Percentiles rank a stretch among this genome's conserved stretches.
Conservation (phyloP, 2,329 filamentous ascomycete species). For the Fusarium tjaetaba region DNA sequence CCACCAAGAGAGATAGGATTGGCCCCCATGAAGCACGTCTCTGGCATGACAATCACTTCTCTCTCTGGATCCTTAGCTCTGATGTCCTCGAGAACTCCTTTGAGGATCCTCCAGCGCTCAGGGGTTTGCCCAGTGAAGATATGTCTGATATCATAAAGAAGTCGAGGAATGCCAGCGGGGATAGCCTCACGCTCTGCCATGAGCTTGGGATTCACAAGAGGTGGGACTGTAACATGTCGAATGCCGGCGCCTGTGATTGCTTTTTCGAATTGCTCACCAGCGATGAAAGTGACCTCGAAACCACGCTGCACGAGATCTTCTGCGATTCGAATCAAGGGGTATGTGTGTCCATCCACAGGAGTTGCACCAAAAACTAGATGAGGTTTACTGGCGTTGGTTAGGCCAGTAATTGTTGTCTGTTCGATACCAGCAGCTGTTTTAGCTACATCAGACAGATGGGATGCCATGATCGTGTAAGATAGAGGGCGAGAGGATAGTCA, state of each 20-base stretch:
- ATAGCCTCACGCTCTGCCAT: constrained; percentile 23
- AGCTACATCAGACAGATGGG: neutral
- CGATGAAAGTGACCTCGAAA: constrained; percentile 56
- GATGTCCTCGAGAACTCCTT: constrained; percentile 49
- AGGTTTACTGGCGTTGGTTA: constrained; percentile 34
- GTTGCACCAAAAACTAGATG: constrained; percentile 45
- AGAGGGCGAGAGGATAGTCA: neutral
- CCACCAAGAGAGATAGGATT: constrained; percentile 52
- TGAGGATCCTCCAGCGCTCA: constrained; percentile 46
- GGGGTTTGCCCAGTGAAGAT: constrained; percentile 44
- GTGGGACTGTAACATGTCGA: constrained; percentile 44
- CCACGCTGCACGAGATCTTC: constrained; percentile 51
- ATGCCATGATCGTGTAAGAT: neutral
- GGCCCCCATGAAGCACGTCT: constrained; percentile 51
- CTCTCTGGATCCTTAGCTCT: constrained; percentile 46
- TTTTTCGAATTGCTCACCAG: constrained; percentile 49
- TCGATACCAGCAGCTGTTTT: constrained; percentile 7
- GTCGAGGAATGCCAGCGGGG: constrained; percentile 38
- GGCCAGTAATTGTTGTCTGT: neutral
- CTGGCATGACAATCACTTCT: constrained; percentile 56
- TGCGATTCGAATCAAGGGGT: constrained; percentile 48
- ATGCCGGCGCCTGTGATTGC: constrained; percentile 51
- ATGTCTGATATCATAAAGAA: constrained; percentile 46
- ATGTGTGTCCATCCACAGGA: constrained; percentile 46
- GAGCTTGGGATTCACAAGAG: constrained; percentile 27